phyloP scores from a whole-genome alignment of 2,329 filamentous ascomycete species.

The Alternaria ventricosa region DNA sequence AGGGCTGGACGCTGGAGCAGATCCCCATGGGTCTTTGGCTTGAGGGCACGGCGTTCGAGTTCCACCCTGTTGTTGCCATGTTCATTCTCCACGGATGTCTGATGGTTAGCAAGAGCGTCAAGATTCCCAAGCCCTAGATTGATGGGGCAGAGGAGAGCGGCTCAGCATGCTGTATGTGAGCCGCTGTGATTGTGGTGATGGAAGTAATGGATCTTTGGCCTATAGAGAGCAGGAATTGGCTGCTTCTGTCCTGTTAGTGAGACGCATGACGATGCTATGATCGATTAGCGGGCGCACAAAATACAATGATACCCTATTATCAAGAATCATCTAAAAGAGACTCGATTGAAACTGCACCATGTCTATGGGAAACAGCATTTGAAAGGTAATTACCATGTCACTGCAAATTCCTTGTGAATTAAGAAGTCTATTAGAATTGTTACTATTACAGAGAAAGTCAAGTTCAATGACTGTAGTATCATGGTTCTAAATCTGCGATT shows the following conservation, averaged over 20 bases:
- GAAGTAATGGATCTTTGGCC: not conserved
- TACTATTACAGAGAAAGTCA: slow-evolving; percentile 4
- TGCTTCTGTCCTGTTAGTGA: not conserved
- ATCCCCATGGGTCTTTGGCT: slow-evolving; percentile 78
- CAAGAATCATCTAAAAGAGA: not conserved
- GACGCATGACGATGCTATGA: slow-evolving; percentile 7
- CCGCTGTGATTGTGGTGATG: not conserved
- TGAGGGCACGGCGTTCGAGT: slow-evolving; percentile 72
- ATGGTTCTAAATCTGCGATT: not conserved
- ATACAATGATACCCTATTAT: slow-evolving; percentile 19
- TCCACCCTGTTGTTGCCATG: slow-evolving; percentile 81
- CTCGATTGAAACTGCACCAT: not conserved
- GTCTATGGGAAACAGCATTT: not conserved
- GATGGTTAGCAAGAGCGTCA: slow-evolving; percentile 95
- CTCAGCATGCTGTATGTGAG: not conserved
- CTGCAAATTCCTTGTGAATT: not conserved
- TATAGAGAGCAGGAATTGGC: not conserved
- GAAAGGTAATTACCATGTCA: not conserved
- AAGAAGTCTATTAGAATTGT: not conserved
- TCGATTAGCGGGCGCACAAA: slow-evolving; percentile 6
- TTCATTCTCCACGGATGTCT: slow-evolving; percentile 90
- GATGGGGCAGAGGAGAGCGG: not conserved
- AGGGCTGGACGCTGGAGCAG: slow-evolving; percentile 78
- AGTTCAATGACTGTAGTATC: slow-evolving; percentile 11
- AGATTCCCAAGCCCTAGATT: slow-evolving; percentile 81